These are phyloP conservation scores for Andrographis paniculata DNA, from an alignment of 305 asterid genomes.

Conservation along the genomic window DNA sequence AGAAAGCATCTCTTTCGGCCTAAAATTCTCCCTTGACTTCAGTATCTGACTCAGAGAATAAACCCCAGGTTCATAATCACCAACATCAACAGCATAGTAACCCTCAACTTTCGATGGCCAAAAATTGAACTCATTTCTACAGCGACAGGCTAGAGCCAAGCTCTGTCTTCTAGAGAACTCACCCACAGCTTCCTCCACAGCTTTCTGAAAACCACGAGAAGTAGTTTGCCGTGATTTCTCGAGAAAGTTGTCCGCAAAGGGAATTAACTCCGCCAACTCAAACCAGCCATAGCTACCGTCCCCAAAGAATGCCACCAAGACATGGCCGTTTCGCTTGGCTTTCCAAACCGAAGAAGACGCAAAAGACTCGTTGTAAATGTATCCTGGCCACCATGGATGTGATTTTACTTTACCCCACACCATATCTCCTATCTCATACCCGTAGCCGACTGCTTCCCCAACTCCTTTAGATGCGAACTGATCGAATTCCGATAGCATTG, in stretches of 20 bases:
- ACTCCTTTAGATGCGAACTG: conserved; percentile 43
- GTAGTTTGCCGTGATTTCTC: conserved; percentile 65
- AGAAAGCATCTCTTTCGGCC: conserved; percentile 46
- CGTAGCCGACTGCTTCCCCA: conserved; percentile 41
- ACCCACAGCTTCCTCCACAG: conserved; percentile 82
- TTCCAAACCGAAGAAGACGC: conserved; percentile 64
- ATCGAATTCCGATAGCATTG: conserved; percentile 59
- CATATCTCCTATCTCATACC: conserved; percentile 77
- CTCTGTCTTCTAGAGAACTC: conserved; percentile 64
- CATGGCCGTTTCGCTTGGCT: conserved; percentile 66
- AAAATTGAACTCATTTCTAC: conserved; percentile 56
- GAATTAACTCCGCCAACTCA: conserved; percentile 64
- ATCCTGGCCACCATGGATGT: conserved; percentile 99
- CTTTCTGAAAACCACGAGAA: conserved; percentile 42
- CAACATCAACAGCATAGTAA: conserved; percentile 51
- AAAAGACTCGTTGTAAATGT: conserved; percentile 53
- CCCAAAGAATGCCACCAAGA: conserved; percentile 83
- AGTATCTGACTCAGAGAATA: conserved; percentile 56
- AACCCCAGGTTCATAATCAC: conserved; percentile 51
- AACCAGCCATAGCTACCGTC: conserved; percentile 96
- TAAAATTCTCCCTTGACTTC: conserved; percentile 54
- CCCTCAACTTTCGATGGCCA: conserved; percentile 49
- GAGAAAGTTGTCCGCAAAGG: conserved; percentile 53
- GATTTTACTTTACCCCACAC: conserved; percentile 98
- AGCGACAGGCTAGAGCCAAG: conserved; percentile 68